Evolutionary conservation across 2,329 filamentous ascomycete species (phyloP), one percentile per base, ranked within the genome.

Genomic region (Fusarium protoensiforme): DNA sequence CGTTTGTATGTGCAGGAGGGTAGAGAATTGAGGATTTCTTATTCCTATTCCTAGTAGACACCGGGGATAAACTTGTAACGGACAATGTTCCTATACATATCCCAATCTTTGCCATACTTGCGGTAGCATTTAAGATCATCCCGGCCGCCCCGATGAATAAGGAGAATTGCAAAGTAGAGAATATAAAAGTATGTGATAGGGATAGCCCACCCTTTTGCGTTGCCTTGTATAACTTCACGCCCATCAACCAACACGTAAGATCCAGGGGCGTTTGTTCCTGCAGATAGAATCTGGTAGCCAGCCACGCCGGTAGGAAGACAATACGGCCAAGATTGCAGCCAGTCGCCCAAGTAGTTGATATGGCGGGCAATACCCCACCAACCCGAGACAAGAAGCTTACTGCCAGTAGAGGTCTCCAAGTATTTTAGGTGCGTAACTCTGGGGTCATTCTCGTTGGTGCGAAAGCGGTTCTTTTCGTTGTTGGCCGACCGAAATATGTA

Each of bases 301-400:
- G 95, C 93, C 68, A 96, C 81, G 1, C 94, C 93, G 1, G 95
- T 98, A 1, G 96, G 95, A 48, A 98, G 87, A 73, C 91, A 94
- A 83, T 96, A 98, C 0, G 94, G 91, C 94, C 94, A 98, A 9
- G 92, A 90, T 90, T 97, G 95, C 74, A 96, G 87, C 95, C 95
- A 98, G 84, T 98, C 96, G 61, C 95, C 96, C 1, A 97, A 84
- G 83, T 98, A 98, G 85, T 98, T 98, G 87, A 98, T 96, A 83
- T 98, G 96, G 46, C 96, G 91, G 1, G 95, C 93, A 24, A 90
- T 87, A 48, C 96, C 96, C 96, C 96, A 98, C 96, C 96, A 98
- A 64, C 96, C 96, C 1, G 93, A 92, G 4, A 91, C 91, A 72
- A 98, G 88, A 35, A 98, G 89, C 76, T 92, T 93, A 65, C 93